Conservation (phyloP, 129 eudicot species). For the Heracleum sosnowskyi region DNA sequence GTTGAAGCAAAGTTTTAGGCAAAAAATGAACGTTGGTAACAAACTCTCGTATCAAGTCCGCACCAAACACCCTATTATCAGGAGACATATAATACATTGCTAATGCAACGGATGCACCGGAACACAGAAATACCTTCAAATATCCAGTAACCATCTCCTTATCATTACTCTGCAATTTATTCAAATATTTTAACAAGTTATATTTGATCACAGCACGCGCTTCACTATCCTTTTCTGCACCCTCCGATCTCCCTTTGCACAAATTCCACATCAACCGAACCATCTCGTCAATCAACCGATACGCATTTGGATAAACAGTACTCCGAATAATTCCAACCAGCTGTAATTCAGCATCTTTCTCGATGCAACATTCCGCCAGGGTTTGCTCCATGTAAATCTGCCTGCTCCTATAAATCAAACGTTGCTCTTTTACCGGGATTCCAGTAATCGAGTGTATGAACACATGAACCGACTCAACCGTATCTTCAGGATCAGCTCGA, state of each 20-base stretch:
- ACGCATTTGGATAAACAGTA: constrained; percentile 51
- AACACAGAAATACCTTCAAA: neutral
- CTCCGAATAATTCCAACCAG: constrained; percentile 67
- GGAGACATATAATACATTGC: neutral
- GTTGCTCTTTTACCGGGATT: constrained; percentile 48
- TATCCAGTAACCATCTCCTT: neutral
- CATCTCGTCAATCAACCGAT: constrained; percentile 9
- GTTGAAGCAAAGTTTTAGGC: neutral
- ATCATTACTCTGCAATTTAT: neutral
- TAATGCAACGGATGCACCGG: neutral
- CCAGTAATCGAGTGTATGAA: constrained; percentile 35
- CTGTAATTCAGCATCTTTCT: constrained; percentile 41
- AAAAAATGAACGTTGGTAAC: no score
- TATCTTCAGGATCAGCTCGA: constrained; percentile 28
- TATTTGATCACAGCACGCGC: neutral
- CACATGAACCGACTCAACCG: constrained; percentile 37
- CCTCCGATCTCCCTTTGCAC: neutral
- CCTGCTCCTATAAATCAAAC: constrained; percentile 54
- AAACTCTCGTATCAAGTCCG: neutral
- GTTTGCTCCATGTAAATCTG: constrained; percentile 68
- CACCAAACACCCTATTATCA: neutral
- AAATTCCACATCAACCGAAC: neutral
- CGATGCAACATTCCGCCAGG: constrained; percentile 36
- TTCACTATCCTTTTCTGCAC: no score
- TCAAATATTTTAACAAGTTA: no score